Evolutionary conservation across 2,329 filamentous ascomycete genomes (phyloP).

Genomic region (Blastomyces gilchristii): DNA sequence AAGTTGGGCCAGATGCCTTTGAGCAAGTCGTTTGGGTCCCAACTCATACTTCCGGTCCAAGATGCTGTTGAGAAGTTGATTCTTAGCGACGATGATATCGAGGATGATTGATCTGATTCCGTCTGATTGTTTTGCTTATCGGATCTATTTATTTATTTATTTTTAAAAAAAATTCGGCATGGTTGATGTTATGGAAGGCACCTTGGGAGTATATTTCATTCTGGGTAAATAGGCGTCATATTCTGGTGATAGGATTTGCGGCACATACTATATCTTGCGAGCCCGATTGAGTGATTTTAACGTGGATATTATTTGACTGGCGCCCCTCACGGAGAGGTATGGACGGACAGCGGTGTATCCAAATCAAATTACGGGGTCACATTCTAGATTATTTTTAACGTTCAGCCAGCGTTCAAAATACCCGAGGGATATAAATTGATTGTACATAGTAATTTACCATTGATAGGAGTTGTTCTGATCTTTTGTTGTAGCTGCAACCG

Average conservation of each 20-base stretch:
- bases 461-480: no score
- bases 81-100: conserved; percentile 75
- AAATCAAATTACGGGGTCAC: no score
- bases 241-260: background rate
- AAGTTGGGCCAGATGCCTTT: conserved; percentile 18
- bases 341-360: no score
- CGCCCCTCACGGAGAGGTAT: no score
- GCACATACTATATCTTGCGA: no score
- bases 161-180: background rate
- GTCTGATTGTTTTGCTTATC: background rate
- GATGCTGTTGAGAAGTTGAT: conserved; percentile 56
- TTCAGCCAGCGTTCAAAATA: background rate
- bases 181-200: background rate
- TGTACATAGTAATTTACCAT: no score
- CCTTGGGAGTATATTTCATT: background rate
- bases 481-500: no score
- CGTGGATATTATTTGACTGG: no score
- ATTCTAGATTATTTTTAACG: background rate
- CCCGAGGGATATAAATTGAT: background rate
- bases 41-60: conserved; percentile 27
- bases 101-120: conserved; percentile 37
- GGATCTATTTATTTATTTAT: no score
- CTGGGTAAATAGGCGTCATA: background rate
- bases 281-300: no score
- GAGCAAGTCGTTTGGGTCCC: conserved; percentile 18